A percentile compares a stretch with the other conserved stretches of the same genome.
These are phyloP conservation scores for Yarrowia sp. DNA, from an alignment of 805 yeast genomes.

Conservation along the genomic window DNA sequence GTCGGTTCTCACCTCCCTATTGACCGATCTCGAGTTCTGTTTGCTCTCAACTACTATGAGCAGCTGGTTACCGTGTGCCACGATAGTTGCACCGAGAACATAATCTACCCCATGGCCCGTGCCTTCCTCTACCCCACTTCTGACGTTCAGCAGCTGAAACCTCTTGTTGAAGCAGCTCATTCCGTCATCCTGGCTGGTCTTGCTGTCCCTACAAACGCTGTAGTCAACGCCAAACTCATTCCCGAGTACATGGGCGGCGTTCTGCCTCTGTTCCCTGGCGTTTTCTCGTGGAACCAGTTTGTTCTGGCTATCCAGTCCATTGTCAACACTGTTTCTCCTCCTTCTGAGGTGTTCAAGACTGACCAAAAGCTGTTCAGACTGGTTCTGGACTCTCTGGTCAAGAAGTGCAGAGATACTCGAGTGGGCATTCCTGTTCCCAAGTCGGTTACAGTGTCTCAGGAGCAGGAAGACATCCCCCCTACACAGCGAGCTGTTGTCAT, in stretches of 20 bases:
- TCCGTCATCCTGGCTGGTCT: conserved; percentile 59
- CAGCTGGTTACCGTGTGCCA: conserved; percentile 49
- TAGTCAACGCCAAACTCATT: conserved; percentile 42
- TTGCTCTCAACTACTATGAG: conserved; percentile 50
- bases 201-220: conserved; percentile 40
- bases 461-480: conserved; percentile 27
- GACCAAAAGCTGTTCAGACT: conserved; percentile 46
- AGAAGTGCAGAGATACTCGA: conserved; percentile 11
- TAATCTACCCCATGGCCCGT: conserved; percentile 48
- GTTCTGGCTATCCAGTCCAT: conserved; percentile 64
- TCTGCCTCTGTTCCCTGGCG: conserved; percentile 62
- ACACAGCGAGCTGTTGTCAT: conserved; percentile 41
- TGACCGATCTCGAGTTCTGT: conserved; percentile 47
- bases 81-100: conserved; percentile 51
- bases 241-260: conserved; percentile 57
- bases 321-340: conserved; percentile 56
- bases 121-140: conserved; percentile 42
- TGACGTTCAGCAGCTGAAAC: conserved; percentile 42
- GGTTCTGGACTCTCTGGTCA: conserved; percentile 51
- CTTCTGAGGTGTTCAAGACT: conserved; percentile 46
- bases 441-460: not conserved
- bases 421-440: conserved; percentile 13
- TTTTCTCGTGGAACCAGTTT: conserved; percentile 62
- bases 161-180: conserved; percentile 67
- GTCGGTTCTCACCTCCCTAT: conserved; percentile 38